Percentiles rank a stretch among this genome's conserved stretches.
Evolutionary conservation across 2,329 filamentous ascomycete species (phyloP).

Genomic region (Neopestalotiopsis sp.): DNA sequence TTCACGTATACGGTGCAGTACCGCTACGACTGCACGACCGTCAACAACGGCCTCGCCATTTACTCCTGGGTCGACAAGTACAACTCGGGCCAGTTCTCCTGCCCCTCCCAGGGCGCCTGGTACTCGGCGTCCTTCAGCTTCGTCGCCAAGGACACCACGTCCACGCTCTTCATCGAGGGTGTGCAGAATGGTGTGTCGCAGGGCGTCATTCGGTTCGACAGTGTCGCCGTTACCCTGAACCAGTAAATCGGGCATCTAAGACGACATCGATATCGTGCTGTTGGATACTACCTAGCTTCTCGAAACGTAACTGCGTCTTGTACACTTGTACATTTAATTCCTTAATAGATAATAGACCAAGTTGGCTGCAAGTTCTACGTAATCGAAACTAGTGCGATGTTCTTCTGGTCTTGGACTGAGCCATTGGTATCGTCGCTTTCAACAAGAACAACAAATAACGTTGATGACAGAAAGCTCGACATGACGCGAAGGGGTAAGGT

Average conservation of each 20-base stretch:
- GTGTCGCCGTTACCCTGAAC: not conserved
- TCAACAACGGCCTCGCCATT: conserved; percentile 10
- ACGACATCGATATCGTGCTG: conserved; percentile 19
- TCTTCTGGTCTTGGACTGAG: not conserved
- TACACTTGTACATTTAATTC: too few species aligned
- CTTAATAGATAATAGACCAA: too few species aligned
- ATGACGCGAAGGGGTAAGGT: not conserved
- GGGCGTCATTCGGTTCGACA: not conserved
- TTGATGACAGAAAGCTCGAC: not conserved
- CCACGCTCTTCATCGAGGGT: not conserved
- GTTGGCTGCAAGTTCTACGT: too few species aligned
- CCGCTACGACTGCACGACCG: conserved; percentile 8
- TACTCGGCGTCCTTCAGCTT: not conserved
- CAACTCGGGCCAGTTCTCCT: not conserved
- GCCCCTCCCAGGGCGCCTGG: not conserved
- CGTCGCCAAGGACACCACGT: not conserved
- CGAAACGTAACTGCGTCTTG: too few species aligned
- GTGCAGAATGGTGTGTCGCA: conserved; percentile 1
- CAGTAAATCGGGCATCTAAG: conserved; percentile 19
- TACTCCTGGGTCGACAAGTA: not conserved
- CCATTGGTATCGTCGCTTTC: not conserved
- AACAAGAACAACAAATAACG: not conserved
- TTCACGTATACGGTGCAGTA: not conserved
- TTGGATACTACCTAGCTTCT: too few species aligned
- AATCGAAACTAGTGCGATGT: too few species aligned